These are phyloP conservation scores for Phoenix roebelenii DNA, from an alignment of 176 grass and related monocot species.

Conservation along the genomic window DNA sequence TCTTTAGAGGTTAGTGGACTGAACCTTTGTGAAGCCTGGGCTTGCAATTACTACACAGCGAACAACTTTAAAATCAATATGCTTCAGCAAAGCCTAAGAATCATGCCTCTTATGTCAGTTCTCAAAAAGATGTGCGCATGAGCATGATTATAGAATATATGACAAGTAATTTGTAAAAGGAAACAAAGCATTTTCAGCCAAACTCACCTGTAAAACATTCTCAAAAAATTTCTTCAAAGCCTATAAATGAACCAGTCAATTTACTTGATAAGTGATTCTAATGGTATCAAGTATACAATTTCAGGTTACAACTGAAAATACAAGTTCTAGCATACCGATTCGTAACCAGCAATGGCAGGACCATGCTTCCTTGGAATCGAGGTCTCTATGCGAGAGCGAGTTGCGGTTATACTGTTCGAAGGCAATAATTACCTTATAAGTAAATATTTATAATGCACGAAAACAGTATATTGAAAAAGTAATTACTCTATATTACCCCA, in stretches of 20 bases:
- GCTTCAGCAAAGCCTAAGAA: constrained; percentile 67
- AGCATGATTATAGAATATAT: constrained; percentile 10
- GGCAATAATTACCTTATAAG: constrained; percentile 27
- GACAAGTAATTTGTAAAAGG: not conserved
- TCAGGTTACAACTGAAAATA: not conserved
- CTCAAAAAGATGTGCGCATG: not conserved
- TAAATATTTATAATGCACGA: too few species aligned
- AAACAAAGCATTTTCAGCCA: not conserved
- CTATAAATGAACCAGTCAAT: constrained; percentile 37
- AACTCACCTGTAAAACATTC: constrained; percentile 75
- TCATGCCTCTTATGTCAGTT: constrained; percentile 22
- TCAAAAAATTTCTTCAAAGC: constrained; percentile 97
- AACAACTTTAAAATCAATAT: constrained; percentile 80
- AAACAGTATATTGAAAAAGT: not conserved
- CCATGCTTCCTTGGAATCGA: constrained; percentile 91
- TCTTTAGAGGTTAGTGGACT: not conserved
- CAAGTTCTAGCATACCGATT: constrained; percentile 42
- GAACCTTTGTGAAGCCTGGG: constrained; percentile 96
- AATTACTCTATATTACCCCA: not conserved
- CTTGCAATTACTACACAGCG: constrained; percentile 90
- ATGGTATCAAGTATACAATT: constrained; percentile 12
- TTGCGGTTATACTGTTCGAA: constrained; percentile 75
- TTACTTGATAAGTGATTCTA: constrained; percentile 19
- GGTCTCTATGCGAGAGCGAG: constrained; percentile 70
- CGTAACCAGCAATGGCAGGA: constrained; percentile 93